Percentiles rank a stretch among this genome's conserved stretches.
These are phyloP conservation scores for Sporisorium scitamineum DNA, from an alignment of 1,284 basidiomycete genomes.

Conservation along the genomic window DNA sequence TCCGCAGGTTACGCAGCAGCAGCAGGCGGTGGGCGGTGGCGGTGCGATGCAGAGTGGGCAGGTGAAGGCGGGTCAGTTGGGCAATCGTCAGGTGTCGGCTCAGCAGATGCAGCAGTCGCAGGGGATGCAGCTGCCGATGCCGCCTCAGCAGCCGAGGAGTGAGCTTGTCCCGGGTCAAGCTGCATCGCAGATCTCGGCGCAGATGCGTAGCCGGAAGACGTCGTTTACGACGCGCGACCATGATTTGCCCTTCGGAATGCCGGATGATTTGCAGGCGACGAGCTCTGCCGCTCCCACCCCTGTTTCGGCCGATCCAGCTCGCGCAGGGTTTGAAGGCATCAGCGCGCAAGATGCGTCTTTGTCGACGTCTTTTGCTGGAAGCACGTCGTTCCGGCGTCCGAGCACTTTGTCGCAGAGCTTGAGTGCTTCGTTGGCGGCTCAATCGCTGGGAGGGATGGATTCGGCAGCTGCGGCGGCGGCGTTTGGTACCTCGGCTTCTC, in stretches of 20 bases:
- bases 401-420: conserved; percentile 35
- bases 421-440: conserved; percentile 35
- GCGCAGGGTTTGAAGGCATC: conserved; percentile 28
- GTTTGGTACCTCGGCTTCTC: conserved; percentile 36
- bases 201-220: conserved; percentile 17
- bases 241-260: conserved; percentile 79
- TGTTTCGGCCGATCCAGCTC: conserved; percentile 15
- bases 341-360: conserved; percentile 9
- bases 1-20: conserved; percentile 33
- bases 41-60: not conserved
- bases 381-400: conserved; percentile 38
- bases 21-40: conserved; percentile 3
- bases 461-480: conserved; percentile 35
- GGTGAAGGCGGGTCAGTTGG: conserved; percentile 8
- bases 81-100: conserved; percentile 14
- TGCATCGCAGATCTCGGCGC: conserved; percentile 10
- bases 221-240: conserved; percentile 81
- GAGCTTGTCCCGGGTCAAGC: conserved; percentile 16
- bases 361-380: conserved; percentile 29
- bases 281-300: conserved; percentile 8
- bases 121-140: conserved; percentile 8
- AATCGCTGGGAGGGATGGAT: conserved; percentile 31
- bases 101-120: conserved; percentile 17
- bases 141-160: conserved; percentile 13
- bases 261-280: conserved; percentile 71